Percentiles rank a stretch among this genome's conserved stretches.
Evolutionary conservation across 2,329 filamentous ascomycete species (phyloP).

Genomic region (Arthrobotrys megalospora): DNA sequence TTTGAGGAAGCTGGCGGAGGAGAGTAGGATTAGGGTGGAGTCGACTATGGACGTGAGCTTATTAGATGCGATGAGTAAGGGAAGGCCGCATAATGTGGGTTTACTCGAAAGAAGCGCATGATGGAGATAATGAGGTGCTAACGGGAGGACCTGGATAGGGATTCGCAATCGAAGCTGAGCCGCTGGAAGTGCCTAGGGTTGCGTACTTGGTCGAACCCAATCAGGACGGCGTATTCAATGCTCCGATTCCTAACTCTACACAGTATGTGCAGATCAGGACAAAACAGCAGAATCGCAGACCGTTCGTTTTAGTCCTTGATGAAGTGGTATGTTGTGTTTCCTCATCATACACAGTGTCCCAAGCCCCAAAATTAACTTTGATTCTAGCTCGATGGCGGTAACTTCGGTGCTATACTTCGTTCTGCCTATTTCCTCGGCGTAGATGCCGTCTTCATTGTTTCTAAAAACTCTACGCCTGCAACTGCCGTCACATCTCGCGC

Average conservation of each 20-base stretch:
- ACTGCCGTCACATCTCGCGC: conserved; percentile 87
- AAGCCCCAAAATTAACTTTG: not conserved
- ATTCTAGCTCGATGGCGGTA: conserved; percentile 81
- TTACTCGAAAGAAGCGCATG: not conserved
- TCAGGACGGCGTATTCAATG: conserved; percentile 79
- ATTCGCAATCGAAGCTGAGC: conserved; percentile 87
- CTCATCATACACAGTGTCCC: not conserved
- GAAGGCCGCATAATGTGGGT: conserved; percentile 82
- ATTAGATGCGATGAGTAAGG: conserved; percentile 79
- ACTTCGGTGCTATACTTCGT: conserved; percentile 89
- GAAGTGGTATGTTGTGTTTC: conserved; percentile 71
- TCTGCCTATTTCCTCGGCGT: conserved; percentile 92
- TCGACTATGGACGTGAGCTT: conserved; percentile 74
- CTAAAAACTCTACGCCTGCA: conserved; percentile 78
- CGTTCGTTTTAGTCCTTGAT: conserved; percentile 81
- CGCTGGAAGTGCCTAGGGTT: conserved; percentile 80
- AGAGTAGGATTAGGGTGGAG: conserved; percentile 72
- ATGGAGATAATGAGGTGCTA: not conserved
- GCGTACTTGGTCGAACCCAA: conserved; percentile 74
- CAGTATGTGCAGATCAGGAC: conserved; percentile 65
- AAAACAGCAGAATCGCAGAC: conserved; percentile 70
- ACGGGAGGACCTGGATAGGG: conserved; percentile 69
- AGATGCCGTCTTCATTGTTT: conserved; percentile 84
- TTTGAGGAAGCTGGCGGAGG: conserved; percentile 70
- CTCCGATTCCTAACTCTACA: conserved; percentile 66